Evolutionary conservation across 78 protist genomes (phyloP).

Genomic region (Chrysochromulina tobinii): DNA sequence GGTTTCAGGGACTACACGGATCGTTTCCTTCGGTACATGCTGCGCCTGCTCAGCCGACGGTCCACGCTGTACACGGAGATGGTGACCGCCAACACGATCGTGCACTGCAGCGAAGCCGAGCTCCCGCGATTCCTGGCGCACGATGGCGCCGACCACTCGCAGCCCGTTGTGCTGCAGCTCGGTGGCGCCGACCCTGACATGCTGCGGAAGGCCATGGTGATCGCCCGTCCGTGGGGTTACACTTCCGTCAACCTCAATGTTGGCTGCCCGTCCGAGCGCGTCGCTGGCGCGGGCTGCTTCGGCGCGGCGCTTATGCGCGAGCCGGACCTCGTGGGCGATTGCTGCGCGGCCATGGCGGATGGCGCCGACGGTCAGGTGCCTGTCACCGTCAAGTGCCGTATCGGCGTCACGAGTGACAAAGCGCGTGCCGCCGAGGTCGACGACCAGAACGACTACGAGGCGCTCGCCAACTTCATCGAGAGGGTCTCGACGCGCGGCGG

Average conservation of each 20-base stretch:
- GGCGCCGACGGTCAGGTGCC: background rate
- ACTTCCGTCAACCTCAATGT: slow-evolving; percentile 24
- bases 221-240: background rate
- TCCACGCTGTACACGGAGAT: slow-evolving; percentile 36
- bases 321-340: background rate
- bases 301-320: slow-evolving; percentile 45
- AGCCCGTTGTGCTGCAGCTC: slow-evolving; percentile 5
- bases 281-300: slow-evolving; percentile 6
- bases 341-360: background rate
- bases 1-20: slow-evolving; percentile 34
- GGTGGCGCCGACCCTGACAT: background rate
- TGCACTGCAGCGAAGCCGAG: background rate
- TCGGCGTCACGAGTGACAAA: background rate
- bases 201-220: background rate
- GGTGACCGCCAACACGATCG: background rate
- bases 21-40: background rate
- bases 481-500: background rate
- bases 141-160: background rate
- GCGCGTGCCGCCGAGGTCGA: background rate
- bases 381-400: slow-evolving; percentile 33
- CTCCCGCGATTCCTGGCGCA: background rate
- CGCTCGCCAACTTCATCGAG: background rate
- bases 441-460: slow-evolving; percentile 10
- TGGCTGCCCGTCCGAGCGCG: slow-evolving; percentile 38
- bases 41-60: background rate